Percentiles rank a stretch among this genome's conserved stretches.
Evolutionary conservation across 441 rosid genomes (phyloP).

Genomic region (Gossypium aridum): DNA sequence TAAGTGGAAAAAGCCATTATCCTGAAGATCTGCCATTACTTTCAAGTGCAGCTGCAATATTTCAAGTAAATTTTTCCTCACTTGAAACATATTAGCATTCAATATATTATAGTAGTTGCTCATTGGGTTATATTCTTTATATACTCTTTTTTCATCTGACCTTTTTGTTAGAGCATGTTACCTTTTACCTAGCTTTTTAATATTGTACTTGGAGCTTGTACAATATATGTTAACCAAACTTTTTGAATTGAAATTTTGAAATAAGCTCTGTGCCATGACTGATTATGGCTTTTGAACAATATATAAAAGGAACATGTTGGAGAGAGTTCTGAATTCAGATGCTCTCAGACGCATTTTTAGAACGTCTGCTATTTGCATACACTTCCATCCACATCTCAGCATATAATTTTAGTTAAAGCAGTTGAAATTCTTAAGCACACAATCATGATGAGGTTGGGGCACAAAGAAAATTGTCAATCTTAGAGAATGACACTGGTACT

Average conservation of each 20-base stretch:
- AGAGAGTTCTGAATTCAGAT: background rate
- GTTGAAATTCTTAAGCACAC: background rate
- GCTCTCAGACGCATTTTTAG: background rate
- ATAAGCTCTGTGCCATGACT: background rate
- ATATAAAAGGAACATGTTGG: background rate
- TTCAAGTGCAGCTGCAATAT: conserved; percentile 75
- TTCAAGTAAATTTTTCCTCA: conserved; percentile 50
- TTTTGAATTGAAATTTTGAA: background rate
- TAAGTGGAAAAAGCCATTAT: conserved; percentile 68
- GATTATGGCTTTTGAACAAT: background rate
- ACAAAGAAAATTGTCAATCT: background rate
- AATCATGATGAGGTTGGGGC: background rate
- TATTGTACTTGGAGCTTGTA: background rate
- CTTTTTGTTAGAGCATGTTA: background rate
- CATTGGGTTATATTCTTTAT: background rate
- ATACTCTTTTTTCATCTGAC: background rate
- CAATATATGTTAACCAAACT: background rate
- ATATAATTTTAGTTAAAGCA: background rate
- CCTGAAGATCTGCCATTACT: conserved; percentile 56
- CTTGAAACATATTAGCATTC: background rate
- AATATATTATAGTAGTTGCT: background rate
- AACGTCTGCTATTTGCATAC: background rate
- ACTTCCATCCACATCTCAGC: background rate
- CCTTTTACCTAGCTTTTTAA: background rate
- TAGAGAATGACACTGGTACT: background rate